Conservation (phyloP, 768 basidiomycete genomes). For the Hericium coralloides region DNA sequence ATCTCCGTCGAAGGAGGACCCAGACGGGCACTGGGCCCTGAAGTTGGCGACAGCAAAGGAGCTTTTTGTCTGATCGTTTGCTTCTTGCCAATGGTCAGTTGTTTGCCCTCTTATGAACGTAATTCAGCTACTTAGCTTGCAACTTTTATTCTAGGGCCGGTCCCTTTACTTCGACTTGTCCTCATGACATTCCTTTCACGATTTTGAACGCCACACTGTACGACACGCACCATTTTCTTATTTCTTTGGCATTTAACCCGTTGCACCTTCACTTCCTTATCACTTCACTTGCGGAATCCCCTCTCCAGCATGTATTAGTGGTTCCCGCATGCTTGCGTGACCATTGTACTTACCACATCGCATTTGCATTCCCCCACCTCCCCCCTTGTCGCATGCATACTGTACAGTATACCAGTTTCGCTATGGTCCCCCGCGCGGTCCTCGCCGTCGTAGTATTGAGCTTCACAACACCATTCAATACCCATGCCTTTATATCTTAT, state of each 20-base stretch:
- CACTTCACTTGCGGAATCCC: too few species aligned
- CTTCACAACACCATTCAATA: not conserved
- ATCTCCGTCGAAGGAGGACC: constrained; percentile 4
- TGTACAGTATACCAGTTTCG: not conserved
- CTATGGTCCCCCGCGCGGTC: too few species aligned
- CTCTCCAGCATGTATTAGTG: too few species aligned
- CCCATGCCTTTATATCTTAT: not conserved
- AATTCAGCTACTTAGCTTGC: not conserved
- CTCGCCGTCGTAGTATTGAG: too few species aligned
- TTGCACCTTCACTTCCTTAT: too few species aligned
- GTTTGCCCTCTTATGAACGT: not conserved
- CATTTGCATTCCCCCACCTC: too few species aligned
- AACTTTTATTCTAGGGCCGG: not conserved
- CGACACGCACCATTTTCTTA: too few species aligned
- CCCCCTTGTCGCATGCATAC: not conserved
- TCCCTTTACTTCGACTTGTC: not conserved
- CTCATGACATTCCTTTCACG: not conserved
- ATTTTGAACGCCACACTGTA: too few species aligned
- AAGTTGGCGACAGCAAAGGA: constrained; percentile 5
- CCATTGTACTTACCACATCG: too few species aligned
- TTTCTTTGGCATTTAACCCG: too few species aligned
- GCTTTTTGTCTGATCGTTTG: not conserved
- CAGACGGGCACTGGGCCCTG: constrained; percentile 14
- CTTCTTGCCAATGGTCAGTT: not conserved
- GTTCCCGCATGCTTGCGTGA: too few species aligned